A percentile compares a stretch with the other conserved stretches of the same genome.
Conservation (phyloP, 2,329 filamentous ascomycete genomes). For the Calonectria pauciramosa region DNA sequence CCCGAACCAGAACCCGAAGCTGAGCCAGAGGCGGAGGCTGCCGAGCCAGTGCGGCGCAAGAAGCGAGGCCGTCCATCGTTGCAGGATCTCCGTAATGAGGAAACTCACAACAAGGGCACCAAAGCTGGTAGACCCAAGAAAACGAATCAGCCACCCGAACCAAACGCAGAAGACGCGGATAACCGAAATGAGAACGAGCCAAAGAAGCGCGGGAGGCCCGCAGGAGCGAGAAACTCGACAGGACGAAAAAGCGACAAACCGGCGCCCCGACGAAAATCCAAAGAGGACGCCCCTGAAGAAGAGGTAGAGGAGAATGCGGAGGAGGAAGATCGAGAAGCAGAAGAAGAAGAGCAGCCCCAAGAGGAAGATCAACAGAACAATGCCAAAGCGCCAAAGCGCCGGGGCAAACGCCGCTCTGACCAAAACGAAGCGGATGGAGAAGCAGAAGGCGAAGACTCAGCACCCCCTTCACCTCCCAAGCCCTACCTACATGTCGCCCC, state of each 20-base stretch:
- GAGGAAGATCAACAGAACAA: conserved; percentile 19
- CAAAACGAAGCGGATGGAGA: conserved; percentile 35
- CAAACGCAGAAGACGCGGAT: conserved; percentile 20
- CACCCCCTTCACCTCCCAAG: conserved; percentile 47
- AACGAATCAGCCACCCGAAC: conserved; percentile 15
- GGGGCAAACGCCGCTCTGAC: conserved; percentile 31
- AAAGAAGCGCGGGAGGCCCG: conserved; percentile 34
- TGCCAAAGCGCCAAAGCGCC: conserved; percentile 20
- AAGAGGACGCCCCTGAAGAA: conserved; percentile 5
- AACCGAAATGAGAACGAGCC: conserved; percentile 26
- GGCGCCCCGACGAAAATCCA: not conserved
- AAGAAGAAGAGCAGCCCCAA: not conserved
- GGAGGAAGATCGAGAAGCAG: conserved; percentile 21
- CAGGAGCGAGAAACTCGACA: conserved; percentile 14
- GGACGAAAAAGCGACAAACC: not conserved
- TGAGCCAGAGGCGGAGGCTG: not conserved
- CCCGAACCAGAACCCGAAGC: conserved; percentile 26
- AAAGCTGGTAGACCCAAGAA: conserved; percentile 30
- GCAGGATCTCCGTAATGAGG: conserved; percentile 24
- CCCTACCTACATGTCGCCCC: conserved; percentile 66
- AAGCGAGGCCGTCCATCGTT: conserved; percentile 39
- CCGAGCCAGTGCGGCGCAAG: conserved; percentile 28
- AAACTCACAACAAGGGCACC: conserved; percentile 34
- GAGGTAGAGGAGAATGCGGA: conserved; percentile 19
- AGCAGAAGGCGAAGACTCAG: conserved; percentile 35